These are phyloP conservation scores for Zygosaccharomyces gambellarensis DNA, from an alignment of 805 yeast genomes.

Conservation along the genomic window DNA sequence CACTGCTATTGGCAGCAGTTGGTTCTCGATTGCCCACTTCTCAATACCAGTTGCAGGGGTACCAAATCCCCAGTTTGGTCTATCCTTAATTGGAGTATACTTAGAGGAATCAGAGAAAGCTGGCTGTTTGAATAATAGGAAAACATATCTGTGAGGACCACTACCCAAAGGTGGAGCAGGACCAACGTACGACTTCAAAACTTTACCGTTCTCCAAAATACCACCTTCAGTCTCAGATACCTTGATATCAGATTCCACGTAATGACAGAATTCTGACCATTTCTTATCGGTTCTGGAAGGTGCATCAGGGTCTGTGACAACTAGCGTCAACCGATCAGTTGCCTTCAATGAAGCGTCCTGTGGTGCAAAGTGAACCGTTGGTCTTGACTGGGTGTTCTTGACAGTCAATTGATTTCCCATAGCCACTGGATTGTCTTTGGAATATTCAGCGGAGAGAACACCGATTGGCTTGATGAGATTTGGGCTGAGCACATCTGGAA, in stretches of 20 bases:
- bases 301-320: slow-evolving; percentile 91
- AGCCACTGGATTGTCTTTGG: slow-evolving; percentile 44
- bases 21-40: slow-evolving; percentile 64
- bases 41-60: slow-evolving; percentile 71
- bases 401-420: slow-evolving; percentile 71
- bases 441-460: slow-evolving; percentile 28
- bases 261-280: slow-evolving; percentile 87
- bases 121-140: slow-evolving; percentile 65
- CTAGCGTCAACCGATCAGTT: slow-evolving; percentile 58
- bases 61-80: slow-evolving; percentile 73
- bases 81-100: slow-evolving; percentile 24
- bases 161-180: slow-evolving; percentile 91
- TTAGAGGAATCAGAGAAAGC: slow-evolving; percentile 20
- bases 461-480: slow-evolving; percentile 22
- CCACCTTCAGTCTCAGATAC: slow-evolving; percentile 18
- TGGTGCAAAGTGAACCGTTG: slow-evolving; percentile 57
- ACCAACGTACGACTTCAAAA: slow-evolving; percentile 58
- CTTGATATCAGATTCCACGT: slow-evolving; percentile 47
- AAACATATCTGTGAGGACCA: slow-evolving; percentile 83
- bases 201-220: slow-evolving; percentile 36
- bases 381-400: slow-evolving; percentile 61
- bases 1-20: slow-evolving; percentile 62
- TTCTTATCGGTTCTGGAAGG: slow-evolving; percentile 77
- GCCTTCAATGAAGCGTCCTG: slow-evolving; percentile 19
- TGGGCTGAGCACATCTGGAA: slow-evolving; percentile 26